Evolutionary conservation across 2,329 filamentous ascomycete species (phyloP).

Genomic region (Penicillium sp.): DNA sequence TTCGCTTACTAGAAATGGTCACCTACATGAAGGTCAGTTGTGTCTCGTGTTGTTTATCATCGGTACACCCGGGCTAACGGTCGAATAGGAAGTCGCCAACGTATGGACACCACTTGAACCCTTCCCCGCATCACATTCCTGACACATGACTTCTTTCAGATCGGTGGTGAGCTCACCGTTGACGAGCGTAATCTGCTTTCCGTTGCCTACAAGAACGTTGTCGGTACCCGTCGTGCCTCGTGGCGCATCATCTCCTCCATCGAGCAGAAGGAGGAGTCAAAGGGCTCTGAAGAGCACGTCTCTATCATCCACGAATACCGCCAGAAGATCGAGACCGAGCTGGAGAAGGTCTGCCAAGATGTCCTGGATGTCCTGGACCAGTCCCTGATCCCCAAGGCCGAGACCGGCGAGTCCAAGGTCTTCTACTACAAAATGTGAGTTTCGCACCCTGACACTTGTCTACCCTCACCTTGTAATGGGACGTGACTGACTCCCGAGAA

Average conservation of each 20-base stretch:
- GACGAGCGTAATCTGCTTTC: constrained; percentile 87
- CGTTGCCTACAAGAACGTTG: constrained; percentile 99
- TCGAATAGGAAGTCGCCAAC: constrained; percentile 81
- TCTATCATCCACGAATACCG: constrained; percentile 92
- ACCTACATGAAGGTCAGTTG: constrained; percentile 86
- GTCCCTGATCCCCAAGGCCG: constrained; percentile 88
- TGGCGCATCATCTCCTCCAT: constrained; percentile 99
- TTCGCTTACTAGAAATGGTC: constrained; percentile 69
- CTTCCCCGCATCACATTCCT: constrained; percentile 7
- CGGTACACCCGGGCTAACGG: constrained; percentile 22
- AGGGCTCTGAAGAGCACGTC: constrained; percentile 94
- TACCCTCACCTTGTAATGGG: constrained; percentile 53
- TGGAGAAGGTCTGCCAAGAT: constrained; percentile 97
- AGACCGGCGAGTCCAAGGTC: constrained; percentile 97
- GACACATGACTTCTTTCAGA: constrained; percentile 39
- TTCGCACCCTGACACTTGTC: not conserved
- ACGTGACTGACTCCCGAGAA: constrained; percentile 66
- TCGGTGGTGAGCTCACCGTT: constrained; percentile 63
- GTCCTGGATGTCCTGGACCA: constrained; percentile 92
- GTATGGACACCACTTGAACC: constrained; percentile 44
- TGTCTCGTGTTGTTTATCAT: constrained; percentile 16
- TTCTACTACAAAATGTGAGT: constrained; percentile 99
- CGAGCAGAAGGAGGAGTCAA: constrained; percentile 99
- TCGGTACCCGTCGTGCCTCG: constrained; percentile 94
- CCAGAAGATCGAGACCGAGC: constrained; percentile 95